A percentile compares a stretch with the other conserved stretches of the same genome.
Conservation (phyloP, 805 yeast genomes). For the Yarrowia yakushimensis region DNA sequence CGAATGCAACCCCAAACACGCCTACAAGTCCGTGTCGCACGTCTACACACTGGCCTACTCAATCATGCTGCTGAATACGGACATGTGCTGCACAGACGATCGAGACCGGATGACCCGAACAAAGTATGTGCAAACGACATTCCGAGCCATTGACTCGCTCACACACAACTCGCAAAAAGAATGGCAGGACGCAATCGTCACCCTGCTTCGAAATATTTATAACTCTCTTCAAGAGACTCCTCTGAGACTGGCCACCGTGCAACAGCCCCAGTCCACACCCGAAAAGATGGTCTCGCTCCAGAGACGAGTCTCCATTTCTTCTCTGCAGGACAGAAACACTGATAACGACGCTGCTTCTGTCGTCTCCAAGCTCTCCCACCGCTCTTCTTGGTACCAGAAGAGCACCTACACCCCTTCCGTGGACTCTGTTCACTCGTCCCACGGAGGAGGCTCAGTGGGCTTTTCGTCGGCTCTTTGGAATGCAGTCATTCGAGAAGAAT, state of each 20-base stretch:
- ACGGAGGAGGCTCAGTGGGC: slow-evolving; percentile 29
- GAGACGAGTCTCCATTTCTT: neutral
- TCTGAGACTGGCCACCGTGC: slow-evolving; percentile 27
- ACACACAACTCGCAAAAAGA: slow-evolving; percentile 26
- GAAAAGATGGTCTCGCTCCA: neutral
- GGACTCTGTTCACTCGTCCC: neutral
- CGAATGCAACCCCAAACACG: slow-evolving; percentile 46
- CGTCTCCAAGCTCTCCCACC: slow-evolving; percentile 2
- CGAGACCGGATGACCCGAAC: slow-evolving; percentile 40
- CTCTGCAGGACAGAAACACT: slow-evolving; percentile 4
- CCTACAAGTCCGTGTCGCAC: slow-evolving; percentile 50
- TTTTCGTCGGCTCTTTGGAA: slow-evolving; percentile 33
- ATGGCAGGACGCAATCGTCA: slow-evolving; percentile 29
- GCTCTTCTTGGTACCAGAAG: slow-evolving; percentile 8
- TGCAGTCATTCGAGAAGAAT: slow-evolving; percentile 33
- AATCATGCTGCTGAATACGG: slow-evolving; percentile 69
- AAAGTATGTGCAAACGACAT: slow-evolving; percentile 32
- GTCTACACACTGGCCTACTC: slow-evolving; percentile 72
- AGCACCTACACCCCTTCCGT: neutral
- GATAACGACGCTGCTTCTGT: slow-evolving; percentile 9
- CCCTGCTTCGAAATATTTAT: slow-evolving; percentile 30
- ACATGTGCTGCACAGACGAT: slow-evolving; percentile 55
- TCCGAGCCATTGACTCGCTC: slow-evolving; percentile 27
- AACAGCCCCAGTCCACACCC: neutral
- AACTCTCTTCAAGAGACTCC: slow-evolving; percentile 32